Evolutionary conservation across 768 basidiomycete species (phyloP).

Genomic region (Fomitopsis pulvina): DNA sequence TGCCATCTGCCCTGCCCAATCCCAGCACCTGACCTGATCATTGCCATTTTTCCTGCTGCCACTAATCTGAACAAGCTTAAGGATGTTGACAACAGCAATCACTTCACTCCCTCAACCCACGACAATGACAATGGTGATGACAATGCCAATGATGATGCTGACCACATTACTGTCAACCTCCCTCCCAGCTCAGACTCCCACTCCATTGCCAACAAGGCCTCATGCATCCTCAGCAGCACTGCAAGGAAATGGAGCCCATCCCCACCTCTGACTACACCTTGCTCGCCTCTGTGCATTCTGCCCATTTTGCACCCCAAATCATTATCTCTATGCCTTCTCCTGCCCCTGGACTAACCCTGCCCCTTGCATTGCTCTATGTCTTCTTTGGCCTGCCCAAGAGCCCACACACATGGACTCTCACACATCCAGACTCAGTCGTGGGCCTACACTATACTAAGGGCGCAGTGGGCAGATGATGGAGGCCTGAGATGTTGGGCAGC

Average conservation of each 20-base stretch:
- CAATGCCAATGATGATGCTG: too few species aligned
- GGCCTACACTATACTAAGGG: constrained; percentile 80
- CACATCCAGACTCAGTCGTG: constrained; percentile 75
- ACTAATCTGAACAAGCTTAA: too few species aligned
- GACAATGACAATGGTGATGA: too few species aligned
- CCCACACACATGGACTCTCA: constrained; percentile 85
- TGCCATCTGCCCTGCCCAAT: too few species aligned
- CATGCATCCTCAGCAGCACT: constrained; percentile 71
- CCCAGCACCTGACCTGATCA: too few species aligned
- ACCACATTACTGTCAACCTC: constrained; percentile 52
- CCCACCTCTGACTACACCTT: constrained; percentile 72
- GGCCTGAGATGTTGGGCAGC: constrained; percentile 85
- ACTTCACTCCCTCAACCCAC: too few species aligned
- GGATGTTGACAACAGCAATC: too few species aligned
- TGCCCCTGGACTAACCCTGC: constrained; percentile 61
- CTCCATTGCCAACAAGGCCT: constrained; percentile 57
- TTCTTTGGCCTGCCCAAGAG: constrained; percentile 87
- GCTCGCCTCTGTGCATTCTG: constrained; percentile 70
- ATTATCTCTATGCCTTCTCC: constrained; percentile 42
- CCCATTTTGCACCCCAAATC: constrained; percentile 40
- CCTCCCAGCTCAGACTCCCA: constrained; percentile 26
- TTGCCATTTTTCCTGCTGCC: too few species aligned
- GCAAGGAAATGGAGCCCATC: constrained; percentile 79
- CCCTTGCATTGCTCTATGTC: constrained; percentile 79
- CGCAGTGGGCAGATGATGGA: constrained; percentile 86